phyloP scores from a whole-genome alignment of 768 basidiomycete species.

The Russula sp. region DNA sequence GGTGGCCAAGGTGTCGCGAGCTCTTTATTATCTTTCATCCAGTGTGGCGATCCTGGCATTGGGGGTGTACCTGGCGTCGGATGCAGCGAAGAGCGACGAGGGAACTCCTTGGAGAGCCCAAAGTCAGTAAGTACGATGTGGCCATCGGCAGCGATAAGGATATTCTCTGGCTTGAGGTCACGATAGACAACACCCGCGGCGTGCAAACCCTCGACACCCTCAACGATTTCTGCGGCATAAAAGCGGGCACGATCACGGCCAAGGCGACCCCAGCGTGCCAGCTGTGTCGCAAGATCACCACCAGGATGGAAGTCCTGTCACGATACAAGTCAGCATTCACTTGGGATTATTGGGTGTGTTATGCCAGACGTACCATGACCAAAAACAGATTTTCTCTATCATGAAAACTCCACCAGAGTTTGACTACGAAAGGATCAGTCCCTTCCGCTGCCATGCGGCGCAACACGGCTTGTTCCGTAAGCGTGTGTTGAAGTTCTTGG shows the following conservation, averaged over 20 bases:
- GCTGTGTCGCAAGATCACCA: slow-evolving; percentile 95
- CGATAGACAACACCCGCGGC: slow-evolving; percentile 95
- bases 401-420: slow-evolving; percentile 96
- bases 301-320: slow-evolving; percentile 88
- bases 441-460: slow-evolving; percentile 89
- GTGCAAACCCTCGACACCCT: slow-evolving; percentile 93
- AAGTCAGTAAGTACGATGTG: slow-evolving; percentile 98
- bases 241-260: slow-evolving; percentile 94
- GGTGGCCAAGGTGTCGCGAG: slow-evolving; percentile 55
- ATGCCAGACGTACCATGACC: slow-evolving; percentile 67
- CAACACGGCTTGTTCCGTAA: slow-evolving; percentile 94
- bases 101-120: slow-evolving; percentile 90
- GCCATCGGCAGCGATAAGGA: slow-evolving; percentile 89
- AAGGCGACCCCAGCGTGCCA: slow-evolving; percentile 91
- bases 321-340: slow-evolving; percentile 1
- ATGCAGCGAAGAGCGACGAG: slow-evolving; percentile 43
- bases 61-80: slow-evolving; percentile 51
- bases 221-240: slow-evolving; percentile 96
- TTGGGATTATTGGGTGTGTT: not conserved
- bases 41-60: slow-evolving; percentile 56
- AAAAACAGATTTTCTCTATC: slow-evolving; percentile 96
- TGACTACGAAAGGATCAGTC: slow-evolving; percentile 91
- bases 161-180: slow-evolving; percentile 95
- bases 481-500: slow-evolving; percentile 93
- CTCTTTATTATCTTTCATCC: slow-evolving; percentile 71